Evolutionary conservation across 1,284 basidiomycete genomes (phyloP).

Genomic region (Moesziomyces sp.): DNA sequence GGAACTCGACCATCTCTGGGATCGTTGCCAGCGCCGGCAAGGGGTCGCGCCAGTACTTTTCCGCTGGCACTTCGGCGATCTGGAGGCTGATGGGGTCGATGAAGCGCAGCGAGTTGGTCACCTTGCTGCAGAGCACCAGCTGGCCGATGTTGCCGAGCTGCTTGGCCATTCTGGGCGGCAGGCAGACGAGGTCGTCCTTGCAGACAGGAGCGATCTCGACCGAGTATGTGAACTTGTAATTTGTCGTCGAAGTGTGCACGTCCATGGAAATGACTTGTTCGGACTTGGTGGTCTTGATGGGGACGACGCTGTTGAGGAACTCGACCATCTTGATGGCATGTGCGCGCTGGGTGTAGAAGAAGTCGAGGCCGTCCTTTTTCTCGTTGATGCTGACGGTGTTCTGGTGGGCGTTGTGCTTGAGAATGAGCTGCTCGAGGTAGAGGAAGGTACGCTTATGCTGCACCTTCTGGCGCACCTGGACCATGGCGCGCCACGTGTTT

Average conservation of each 20-base stretch:
- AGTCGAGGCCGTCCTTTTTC: conserved; percentile 92
- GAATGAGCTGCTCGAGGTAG: conserved; percentile 95
- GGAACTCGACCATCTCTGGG: conserved; percentile 91
- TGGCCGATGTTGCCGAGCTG: conserved; percentile 86
- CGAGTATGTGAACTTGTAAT: conserved; percentile 97
- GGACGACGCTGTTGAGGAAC: conserved; percentile 87
- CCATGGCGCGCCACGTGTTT: conserved; percentile 97
- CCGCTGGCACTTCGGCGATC: conserved; percentile 80
- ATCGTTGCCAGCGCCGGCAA: conserved; percentile 85
- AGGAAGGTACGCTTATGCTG: conserved; percentile 95
- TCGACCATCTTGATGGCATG: conserved; percentile 98
- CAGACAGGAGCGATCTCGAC: conserved; percentile 96
- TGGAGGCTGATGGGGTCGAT: conserved; percentile 89
- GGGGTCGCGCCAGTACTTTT: conserved; percentile 90
- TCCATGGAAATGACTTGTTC: conserved; percentile 93
- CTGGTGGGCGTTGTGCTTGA: conserved; percentile 96
- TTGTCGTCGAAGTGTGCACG: conserved; percentile 89
- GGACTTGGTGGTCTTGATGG: conserved; percentile 85
- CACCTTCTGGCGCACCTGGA: conserved; percentile 93
- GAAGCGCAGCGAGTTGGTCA: conserved; percentile 90
- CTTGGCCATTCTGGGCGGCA: conserved; percentile 84
- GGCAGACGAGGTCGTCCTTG: conserved; percentile 95
- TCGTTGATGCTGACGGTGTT: conserved; percentile 94
- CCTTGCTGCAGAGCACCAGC: conserved; percentile 85
- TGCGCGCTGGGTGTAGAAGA: conserved; percentile 90